Evolutionary conservation across 2,329 filamentous ascomycete genomes (phyloP).

Genomic region (Pezicula neosporulosa): DNA sequence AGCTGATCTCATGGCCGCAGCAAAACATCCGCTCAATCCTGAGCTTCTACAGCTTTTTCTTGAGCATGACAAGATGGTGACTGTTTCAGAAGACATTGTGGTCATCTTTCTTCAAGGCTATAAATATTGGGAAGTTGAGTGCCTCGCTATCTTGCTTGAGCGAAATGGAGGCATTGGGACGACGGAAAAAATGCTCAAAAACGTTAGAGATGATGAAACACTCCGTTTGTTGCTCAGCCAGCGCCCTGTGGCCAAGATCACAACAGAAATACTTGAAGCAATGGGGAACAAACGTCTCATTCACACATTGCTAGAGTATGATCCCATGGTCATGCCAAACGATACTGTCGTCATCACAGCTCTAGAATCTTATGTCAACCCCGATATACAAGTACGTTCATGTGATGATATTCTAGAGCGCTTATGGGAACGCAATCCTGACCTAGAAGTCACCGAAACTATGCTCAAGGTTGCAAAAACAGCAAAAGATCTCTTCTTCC

Average conservation of each 20-base stretch:
- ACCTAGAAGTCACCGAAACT: neutral
- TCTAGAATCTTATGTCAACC: neutral
- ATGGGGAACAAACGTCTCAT: neutral
- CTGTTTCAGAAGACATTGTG: neutral
- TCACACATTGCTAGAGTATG: neutral
- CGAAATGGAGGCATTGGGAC: neutral
- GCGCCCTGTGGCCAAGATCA: neutral
- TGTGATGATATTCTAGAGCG: neutral
- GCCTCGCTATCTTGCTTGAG: neutral
- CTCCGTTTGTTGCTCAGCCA: neutral
- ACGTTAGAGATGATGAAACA: neutral
- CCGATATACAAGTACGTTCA: neutral
- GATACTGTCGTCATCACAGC: neutral
- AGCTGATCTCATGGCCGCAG: neutral
- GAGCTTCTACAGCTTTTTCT: neutral
- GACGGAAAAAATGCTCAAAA: neutral
- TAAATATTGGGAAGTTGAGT: neutral
- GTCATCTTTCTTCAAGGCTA: neutral
- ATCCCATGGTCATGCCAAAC: neutral
- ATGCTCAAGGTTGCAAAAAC: neutral
- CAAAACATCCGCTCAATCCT: neutral
- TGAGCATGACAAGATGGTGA: neutral
- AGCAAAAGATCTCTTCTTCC: neutral
- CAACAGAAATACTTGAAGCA: neutral
- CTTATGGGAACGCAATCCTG: neutral